Base-by-base conservation (phyloP, 1,284 basidiomycete species). In the Leccinum fallax region DNA sequence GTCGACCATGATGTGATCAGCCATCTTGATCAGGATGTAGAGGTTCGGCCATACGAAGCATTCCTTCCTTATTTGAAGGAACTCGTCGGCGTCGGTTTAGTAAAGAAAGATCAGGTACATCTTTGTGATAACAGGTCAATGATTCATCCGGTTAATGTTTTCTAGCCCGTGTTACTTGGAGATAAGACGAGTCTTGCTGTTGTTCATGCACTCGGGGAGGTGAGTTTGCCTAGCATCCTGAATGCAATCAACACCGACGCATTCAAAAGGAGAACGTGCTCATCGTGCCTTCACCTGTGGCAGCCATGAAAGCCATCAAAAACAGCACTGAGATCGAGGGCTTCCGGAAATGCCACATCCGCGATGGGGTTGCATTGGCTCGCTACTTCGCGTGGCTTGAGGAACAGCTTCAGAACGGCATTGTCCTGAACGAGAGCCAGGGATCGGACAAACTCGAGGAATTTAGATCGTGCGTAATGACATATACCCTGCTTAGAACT, bases 361-460 rank as follows among this genome's bases (percentile, higher is more conserved):
- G 95, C 10, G 97, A 99, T 74, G 96, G 97, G 3, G 88, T 85
- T 1, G 97, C 97, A 0, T 81, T 98, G 49, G 86, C 84, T 8
- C 84, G 88, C 11, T 98, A 97, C 78, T 98, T 98, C 72, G 85
- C 95, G 0, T 99, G 97, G 96, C 81, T 99, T 2, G 95, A 98
- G 75, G 92, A 94, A 66, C 84, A 89, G 66, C 80, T 98, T 15
- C 75, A 82, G 2, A 79, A 80, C 1, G 90, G 87, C 0, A 81
- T 80, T n/a, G 81, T 83, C 66, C 71, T 97, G 64, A 89, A 85
- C 55, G 97, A 99, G 76, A 89, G 87, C 64, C 83, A 94, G 64
- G 97, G 85, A 9, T 92, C 95, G 0, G 85, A 87, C 68, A 80
- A 89, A 70, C 80, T 99, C 54, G 90, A 94, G 77, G 78, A 84